Base-by-base conservation (phyloP, 805 yeast genomes). In the Schwanniomyces polymorphus region DNA sequence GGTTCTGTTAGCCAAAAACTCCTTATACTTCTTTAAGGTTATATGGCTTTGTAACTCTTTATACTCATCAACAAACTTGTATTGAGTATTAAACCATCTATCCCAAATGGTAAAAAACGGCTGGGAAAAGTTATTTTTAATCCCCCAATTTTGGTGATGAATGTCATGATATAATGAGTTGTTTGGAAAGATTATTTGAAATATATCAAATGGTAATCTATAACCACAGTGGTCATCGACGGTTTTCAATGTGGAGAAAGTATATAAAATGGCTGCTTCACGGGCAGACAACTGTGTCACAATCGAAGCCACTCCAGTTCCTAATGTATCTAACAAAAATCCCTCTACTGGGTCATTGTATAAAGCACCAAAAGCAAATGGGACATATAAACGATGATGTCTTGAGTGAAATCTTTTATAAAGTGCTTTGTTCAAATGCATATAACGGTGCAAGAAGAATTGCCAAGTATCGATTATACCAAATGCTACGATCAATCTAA, bases 191-290 rank as follows among this genome's bases (percentile, higher is more conserved):
- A 92, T 47, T 38, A 82, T 63, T 74, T 94, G 99, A 77, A 94
- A 87, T 18, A 91, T 83, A 67, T 94, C 99, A 65, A 74, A 87
- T 12, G 98, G 98, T 46, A 94, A 74, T 26, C 91, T 83, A 67
- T 92, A 94, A n/a, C 99, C 99, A 67, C 98, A 94, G 69, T 94
- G 99, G 66, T 94, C 99, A 65, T 94, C 98, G 42, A 94, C 97
- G 1, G 99, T 94, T 68, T 94, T 94, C 80, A 94, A 68, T 1
- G 99, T 94, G 12, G 97, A 88, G 64, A 94, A 89, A 1, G 92
- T 83, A 68, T 76, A 94, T 46, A 94, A 71, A 10, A 86, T 54
- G 18, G 87, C 71, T 43, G 85, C 73, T 68, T 94, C 98, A 48
- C 97, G 82, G 41, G 90, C 87, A 2, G 87, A 71, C 52, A 94